Base-by-base conservation (phyloP, 805 yeast genomes). In the Clavispora carvajalis region DNA sequence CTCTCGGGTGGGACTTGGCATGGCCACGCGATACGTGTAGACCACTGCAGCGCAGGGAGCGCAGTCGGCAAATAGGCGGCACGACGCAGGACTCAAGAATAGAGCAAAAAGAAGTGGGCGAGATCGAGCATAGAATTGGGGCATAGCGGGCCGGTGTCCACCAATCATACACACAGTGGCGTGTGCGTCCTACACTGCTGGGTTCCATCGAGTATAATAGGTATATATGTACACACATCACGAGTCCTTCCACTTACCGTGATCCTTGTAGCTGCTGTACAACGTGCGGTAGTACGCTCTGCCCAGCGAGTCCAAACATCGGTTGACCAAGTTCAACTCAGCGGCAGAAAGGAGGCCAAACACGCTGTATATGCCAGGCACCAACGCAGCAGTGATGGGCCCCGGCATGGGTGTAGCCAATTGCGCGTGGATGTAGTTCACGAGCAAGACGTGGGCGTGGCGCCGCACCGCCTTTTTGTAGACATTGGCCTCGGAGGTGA, bases 191-290 rank as follows among this genome's bases (percentile, higher is more conserved):
- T n/a, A n/a, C n/a, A n/a, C n/a, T n/a, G n/a, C n/a, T n/a, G n/a
- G n/a, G n/a, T n/a, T n/a, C n/a, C n/a, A n/a, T n/a, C 25, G 25
- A 25, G 29, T 25, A 15, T 25, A 25, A n/a, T n/a, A 25, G 29
- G 12, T 5, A 24, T 5, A 5, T 28, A 28, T 28, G 31, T 28
- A 28, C 31, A 15, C 4, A 15, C 12, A 17, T 48, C 57, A 77
- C 36, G 71, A 74, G 45, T 79, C 87, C 43, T 65, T 77, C 96
- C 96, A 90, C 59, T 84, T 85, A 36, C 95, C 96, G 45, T 71
- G 73, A 54, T 74, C 80, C 57, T 76, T 78, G 64, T 87, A 91
- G 46, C 83, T 86, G 7, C 77, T 76, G 52, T 85, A 87, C 30
- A 90, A 54, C 0, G 76, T 67, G 53, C 74, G 80, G 68, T 80